Percentiles rank a stretch among this genome's conserved stretches.
Conservation (phyloP, 1,284 basidiomycete species). For the Cryptococcus sp. region DNA sequence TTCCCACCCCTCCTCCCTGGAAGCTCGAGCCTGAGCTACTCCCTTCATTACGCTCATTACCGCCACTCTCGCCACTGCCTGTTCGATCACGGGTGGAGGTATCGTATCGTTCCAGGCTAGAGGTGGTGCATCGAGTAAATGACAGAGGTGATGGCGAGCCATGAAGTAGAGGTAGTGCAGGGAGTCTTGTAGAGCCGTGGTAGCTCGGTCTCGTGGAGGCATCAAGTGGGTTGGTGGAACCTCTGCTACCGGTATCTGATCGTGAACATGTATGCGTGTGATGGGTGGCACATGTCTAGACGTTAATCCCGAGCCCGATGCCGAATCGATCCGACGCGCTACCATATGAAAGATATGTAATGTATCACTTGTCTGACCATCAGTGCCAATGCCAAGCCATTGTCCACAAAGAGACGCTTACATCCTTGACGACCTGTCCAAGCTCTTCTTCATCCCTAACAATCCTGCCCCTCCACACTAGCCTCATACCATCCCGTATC, state of each 20-base stretch:
- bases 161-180: conserved; percentile 42
- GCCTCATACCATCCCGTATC: conserved; percentile 35
- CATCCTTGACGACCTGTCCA: conserved; percentile 26
- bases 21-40: conserved; percentile 9
- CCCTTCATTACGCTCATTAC: conserved; percentile 32
- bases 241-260: background rate
- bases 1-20: conserved; percentile 23
- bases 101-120: conserved; percentile 33
- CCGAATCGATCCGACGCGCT: conserved; percentile 16
- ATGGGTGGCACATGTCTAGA: background rate
- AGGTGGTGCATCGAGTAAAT: conserved; percentile 15
- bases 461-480: conserved; percentile 43
- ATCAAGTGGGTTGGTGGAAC: background rate
- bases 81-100: conserved; percentile 28
- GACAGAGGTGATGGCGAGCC: conserved; percentile 36
- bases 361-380: conserved; percentile 8
- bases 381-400: background rate
- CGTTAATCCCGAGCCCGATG: background rate
- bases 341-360: conserved; percentile 34
- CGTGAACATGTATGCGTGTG: background rate
- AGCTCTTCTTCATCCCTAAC: conserved; percentile 35
- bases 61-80: conserved; percentile 25
- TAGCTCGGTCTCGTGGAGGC: conserved; percentile 3
- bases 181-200: conserved; percentile 29
- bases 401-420: conserved; percentile 6